Evolutionary conservation across 2,329 filamentous ascomycete species (phyloP), one percentile per base, ranked within the genome.

Genomic region (Epichloe elymi): DNA sequence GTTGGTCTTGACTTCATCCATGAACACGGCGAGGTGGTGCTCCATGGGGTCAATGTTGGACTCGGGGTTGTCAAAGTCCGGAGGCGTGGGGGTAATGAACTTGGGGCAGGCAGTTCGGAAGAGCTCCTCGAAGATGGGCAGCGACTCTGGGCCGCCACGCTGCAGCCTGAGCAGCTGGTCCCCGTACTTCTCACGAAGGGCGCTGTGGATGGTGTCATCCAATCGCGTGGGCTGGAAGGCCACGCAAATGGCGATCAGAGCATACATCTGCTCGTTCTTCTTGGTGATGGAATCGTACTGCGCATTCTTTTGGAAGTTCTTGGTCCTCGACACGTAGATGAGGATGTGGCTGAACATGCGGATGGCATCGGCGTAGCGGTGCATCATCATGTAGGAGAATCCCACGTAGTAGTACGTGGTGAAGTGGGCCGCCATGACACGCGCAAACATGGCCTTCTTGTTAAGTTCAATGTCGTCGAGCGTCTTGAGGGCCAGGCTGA

Each of bases 311-410:
- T 98, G 93, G 83, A 97, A 97, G 79, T 97, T 97, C 86, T 98
- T 98, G 66, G 93, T 98, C 64, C 93, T 80, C 60, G 89, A 95
- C 59, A 98, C 90, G 74, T 97, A 98, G 73, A 98, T 86, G 62
- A 98, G 83, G 71, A 98, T 98, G 80, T 98, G 93, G 78, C 88
- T 95, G 83, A 98, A 98, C 85, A 96, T 95, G 79, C 91, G 89
- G 74, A 98, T 96, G 70, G 93, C 93, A 72, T 98, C 93, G 71
- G 89, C 88, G 69, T 98, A 98, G 67, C 93, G 88, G 74, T 93
- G 89, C 88, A 97, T 95, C 93, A 98, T 98, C 91, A 98, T 97
- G 85, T 98, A 98, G 60, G 88, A 95, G 82, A 98, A 98, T 61
- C 93, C 93, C 56, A 98, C 91, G 70, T 97, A 97, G 82, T 98